Percentiles rank a stretch among this genome's conserved stretches.
Conservation (phyloP, 2,329 filamentous ascomycete species). For the Whalleya microplaca region DNA sequence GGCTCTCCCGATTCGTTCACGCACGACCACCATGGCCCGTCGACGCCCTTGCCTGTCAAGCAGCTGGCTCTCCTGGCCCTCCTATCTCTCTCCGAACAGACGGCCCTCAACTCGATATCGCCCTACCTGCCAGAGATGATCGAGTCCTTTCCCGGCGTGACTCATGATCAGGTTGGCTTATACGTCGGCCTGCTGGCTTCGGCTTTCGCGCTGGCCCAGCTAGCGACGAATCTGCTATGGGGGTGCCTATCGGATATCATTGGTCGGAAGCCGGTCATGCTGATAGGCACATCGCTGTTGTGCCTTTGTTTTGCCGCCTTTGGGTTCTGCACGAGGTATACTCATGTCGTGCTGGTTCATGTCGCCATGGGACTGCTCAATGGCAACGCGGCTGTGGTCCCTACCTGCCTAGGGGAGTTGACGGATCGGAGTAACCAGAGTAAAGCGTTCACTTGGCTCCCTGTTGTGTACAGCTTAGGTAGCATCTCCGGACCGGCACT, state of each 20-base stretch:
- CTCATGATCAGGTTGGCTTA: constrained; percentile 71
- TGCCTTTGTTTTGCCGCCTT: constrained; percentile 82
- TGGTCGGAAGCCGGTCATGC: constrained; percentile 80
- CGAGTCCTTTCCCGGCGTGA: constrained; percentile 79
- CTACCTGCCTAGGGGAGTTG: constrained; percentile 91
- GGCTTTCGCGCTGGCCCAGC: constrained; percentile 88
- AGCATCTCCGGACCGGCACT: constrained; percentile 90
- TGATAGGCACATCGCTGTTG: constrained; percentile 82
- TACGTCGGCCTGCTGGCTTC: constrained; percentile 92
- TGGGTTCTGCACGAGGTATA: constrained; percentile 81
- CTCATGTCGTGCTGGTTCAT: constrained; percentile 85
- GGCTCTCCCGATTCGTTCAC: constrained; percentile 36
- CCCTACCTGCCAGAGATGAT: constrained; percentile 96
- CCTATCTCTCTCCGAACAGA: constrained; percentile 92
- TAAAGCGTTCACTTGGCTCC: constrained; percentile 88
- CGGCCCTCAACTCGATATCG: constrained; percentile 92
- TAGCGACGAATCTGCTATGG: constrained; percentile 91
- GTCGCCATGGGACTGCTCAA: constrained; percentile 91
- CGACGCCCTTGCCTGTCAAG: constrained; percentile 77
- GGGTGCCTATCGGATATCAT: constrained; percentile 80
- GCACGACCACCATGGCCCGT: constrained; percentile 46
- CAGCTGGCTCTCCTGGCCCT: constrained; percentile 86
- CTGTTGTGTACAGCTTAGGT: constrained; percentile 93
- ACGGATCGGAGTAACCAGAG: constrained; percentile 96
- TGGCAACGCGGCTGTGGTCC: constrained; percentile 92